phyloP scores from a whole-genome alignment of 139 green algal genomes.

The Volvox reticuliferus region DNA sequence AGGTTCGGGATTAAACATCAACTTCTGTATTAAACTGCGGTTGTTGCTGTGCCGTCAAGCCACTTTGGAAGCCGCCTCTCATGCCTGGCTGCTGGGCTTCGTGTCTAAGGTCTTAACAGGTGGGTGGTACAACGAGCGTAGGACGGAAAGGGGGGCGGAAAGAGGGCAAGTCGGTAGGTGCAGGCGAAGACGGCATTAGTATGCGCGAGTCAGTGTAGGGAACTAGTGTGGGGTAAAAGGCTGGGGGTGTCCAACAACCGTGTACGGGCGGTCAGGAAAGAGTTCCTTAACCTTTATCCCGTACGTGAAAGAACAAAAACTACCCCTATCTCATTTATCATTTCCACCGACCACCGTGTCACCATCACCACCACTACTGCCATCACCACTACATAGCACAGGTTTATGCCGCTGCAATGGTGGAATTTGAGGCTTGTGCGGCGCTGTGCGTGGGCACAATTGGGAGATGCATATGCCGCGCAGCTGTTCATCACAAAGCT shows the following conservation, averaged over 20 bases:
- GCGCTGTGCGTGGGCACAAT: constrained; percentile 20
- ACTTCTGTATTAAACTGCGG: background rate
- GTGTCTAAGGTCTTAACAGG: constrained; percentile 32
- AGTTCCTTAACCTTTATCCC: too few species aligned
- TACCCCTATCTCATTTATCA: too few species aligned
- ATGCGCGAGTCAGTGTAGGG: background rate
- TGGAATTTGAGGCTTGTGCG: constrained; percentile 45
- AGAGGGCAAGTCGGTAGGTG: too few species aligned
- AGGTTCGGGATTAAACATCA: too few species aligned
- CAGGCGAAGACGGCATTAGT: too few species aligned
- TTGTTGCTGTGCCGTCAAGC: background rate
- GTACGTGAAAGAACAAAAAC: too few species aligned
- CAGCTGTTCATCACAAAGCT: background rate
- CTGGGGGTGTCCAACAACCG: too few species aligned
- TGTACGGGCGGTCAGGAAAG: too few species aligned
- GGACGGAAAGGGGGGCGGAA: too few species aligned
- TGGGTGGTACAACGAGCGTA: background rate
- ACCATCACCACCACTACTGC: too few species aligned
- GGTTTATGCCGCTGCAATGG: constrained; percentile 44
- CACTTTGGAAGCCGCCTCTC: background rate
- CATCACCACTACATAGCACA: background rate
- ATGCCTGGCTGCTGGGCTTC: constrained; percentile 40
- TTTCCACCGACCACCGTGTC: too few species aligned
- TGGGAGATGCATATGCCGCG: constrained; percentile 9
- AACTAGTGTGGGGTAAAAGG: too few species aligned